Evolutionary conservation across 306 rosid genomes (phyloP).

Genomic region (Morella rubra): DNA sequence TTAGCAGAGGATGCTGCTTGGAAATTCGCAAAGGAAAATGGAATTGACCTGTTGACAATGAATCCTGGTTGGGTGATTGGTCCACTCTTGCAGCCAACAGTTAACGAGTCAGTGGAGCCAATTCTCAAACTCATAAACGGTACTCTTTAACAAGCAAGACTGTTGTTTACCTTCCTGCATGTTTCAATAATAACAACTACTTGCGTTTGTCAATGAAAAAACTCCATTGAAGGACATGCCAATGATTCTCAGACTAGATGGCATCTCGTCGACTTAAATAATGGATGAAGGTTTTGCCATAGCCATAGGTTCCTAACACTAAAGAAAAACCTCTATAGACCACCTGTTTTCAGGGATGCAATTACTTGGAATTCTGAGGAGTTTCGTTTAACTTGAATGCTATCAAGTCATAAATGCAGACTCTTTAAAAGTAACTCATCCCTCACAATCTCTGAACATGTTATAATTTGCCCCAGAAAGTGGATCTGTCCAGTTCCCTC

Average conservation of each 20-base stretch:
- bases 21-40: conserved; percentile 69
- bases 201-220: no score
- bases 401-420: no score
- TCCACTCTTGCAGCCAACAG: conserved; percentile 67
- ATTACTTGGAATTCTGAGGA: neutral
- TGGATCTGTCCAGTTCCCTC: neutral
- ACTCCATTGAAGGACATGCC: no score
- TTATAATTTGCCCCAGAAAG: neutral
- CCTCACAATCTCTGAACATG: neutral
- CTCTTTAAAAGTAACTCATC: no score
- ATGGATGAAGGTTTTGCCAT: no score
- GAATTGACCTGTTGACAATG: conserved; percentile 65
- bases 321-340: neutral
- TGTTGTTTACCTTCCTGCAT: no score
- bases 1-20: conserved; percentile 91
- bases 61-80: conserved; percentile 73
- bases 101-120: no score
- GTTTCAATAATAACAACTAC: no score
- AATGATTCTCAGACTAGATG: no score
- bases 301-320: neutral
- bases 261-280: neutral
- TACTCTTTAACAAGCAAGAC: no score
- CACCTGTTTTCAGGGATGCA: neutral
- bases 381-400: no score
- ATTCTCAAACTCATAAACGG: conserved; percentile 60